Conservation (phyloP, 2,329 filamentous ascomycete genomes). For the Claviceps citrina region DNA sequence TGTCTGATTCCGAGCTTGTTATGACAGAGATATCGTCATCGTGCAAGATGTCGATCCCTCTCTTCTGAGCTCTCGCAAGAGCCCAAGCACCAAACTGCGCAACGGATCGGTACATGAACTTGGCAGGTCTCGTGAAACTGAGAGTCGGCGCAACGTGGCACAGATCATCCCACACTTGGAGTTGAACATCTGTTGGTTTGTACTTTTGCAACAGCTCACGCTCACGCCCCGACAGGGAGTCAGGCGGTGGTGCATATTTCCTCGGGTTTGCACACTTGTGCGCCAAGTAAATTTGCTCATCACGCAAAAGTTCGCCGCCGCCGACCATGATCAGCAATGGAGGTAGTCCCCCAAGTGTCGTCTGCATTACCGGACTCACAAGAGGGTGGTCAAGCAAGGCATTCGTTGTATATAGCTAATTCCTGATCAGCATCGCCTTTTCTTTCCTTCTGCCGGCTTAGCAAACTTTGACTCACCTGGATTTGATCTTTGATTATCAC, state of each 20-base stretch:
- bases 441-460: neutral
- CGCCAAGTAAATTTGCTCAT: conserved; percentile 89
- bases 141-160: conserved; percentile 86
- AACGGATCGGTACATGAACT: conserved; percentile 86
- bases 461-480: conserved; percentile 38
- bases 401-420: conserved; percentile 61
- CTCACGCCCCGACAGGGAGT: conserved; percentile 47
- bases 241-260: conserved; percentile 55
- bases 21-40: conserved; percentile 66
- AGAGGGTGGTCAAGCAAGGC: conserved; percentile 72
- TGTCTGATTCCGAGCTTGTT: conserved; percentile 38
- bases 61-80: conserved; percentile 65
- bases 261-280: conserved; percentile 83
- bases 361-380: conserved; percentile 77
- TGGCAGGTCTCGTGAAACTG: conserved; percentile 92
- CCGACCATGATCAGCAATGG: conserved; percentile 77
- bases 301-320: conserved; percentile 74
- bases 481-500: conserved; percentile 80
- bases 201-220: conserved; percentile 47
- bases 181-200: conserved; percentile 74
- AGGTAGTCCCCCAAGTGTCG: conserved; percentile 76
- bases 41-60: conserved; percentile 64
- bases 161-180: conserved; percentile 91
- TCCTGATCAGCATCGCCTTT: conserved; percentile 11
- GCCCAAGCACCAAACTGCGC: conserved; percentile 92